Evolutionary conservation across 2,329 filamentous ascomycete species (phyloP).

Genomic region (Albophoma yamanashiensis): DNA sequence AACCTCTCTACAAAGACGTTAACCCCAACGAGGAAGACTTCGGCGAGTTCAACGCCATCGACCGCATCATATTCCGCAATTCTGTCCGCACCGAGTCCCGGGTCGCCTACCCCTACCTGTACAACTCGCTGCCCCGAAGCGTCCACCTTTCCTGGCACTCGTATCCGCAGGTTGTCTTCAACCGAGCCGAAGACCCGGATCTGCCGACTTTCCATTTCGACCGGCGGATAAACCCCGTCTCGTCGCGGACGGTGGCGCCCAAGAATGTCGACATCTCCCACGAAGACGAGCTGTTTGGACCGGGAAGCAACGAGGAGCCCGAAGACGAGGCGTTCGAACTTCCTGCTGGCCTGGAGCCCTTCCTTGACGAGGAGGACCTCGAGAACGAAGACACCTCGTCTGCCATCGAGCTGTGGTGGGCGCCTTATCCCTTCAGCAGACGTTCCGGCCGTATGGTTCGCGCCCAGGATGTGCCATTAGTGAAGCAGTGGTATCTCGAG

Average conservation of each 20-base stretch:
- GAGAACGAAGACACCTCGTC: conserved; percentile 83
- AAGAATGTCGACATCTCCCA: conserved; percentile 89
- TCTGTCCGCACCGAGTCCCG: conserved; percentile 93
- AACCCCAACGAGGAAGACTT: conserved; percentile 99
- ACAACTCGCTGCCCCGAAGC: conserved; percentile 91
- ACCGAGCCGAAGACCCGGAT: conserved; percentile 75
- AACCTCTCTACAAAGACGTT: conserved; percentile 96
- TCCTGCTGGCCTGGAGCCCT: conserved; percentile 71
- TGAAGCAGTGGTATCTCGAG: conserved; percentile 98
- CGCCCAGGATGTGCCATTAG: conserved; percentile 89
- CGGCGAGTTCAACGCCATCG: conserved; percentile 98
- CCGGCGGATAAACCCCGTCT: conserved; percentile 95
- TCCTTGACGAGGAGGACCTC: conserved; percentile 79
- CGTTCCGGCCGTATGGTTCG: conserved; percentile 93
- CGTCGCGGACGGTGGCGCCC: conserved; percentile 82
- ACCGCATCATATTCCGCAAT: conserved; percentile 95
- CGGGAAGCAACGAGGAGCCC: conserved; percentile 58
- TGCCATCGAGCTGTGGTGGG: conserved; percentile 96
- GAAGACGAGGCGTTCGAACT: conserved; percentile 81
- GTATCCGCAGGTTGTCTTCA: conserved; percentile 85
- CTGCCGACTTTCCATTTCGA: conserved; percentile 97
- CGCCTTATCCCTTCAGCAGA: conserved; percentile 89
- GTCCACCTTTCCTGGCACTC: conserved; percentile 93
- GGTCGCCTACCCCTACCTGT: conserved; percentile 87
- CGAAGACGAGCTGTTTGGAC: conserved; percentile 87